Base-by-base conservation (phyloP, 2,329 filamentous ascomycete genomes). In the Rutstroemia sp. region DNA sequence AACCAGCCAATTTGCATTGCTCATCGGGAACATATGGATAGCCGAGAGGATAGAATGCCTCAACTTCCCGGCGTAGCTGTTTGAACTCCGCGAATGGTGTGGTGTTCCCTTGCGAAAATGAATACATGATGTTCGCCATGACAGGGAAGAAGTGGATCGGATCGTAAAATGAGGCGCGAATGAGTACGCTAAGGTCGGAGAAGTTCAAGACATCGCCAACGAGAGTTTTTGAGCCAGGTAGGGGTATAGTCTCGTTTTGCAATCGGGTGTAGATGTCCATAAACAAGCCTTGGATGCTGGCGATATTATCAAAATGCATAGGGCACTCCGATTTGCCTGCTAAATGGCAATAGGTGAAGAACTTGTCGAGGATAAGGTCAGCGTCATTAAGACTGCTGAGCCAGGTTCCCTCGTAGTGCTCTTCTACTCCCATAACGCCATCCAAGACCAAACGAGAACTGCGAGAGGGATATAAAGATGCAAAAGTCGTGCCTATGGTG, bases 391-490 rank as follows among this genome's bases (percentile, higher is more conserved):
- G 42, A 23, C 42, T 46, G 21, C 17, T 21, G 3, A 46, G 42
- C 42, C n/a, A 46, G 21, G 42, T 46, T 21, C 42, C 42, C 19
- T 46, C 42, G 21, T 46, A 46, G 21, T 46, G 42, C 21, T 46
- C 42, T 6, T 46, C 17, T 17, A 46, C 19, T 10, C 42, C 42
- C 42, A 46, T 46, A 21, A 58, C 44, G 9, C 57, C 58, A 39
- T 60, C 58, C 16, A 58, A 42, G n/a, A 60, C 39, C 45, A 60
- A 36, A 17, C 50, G 55, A 19, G 57, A 54, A 16, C 58, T 57
- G 5, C 54, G 48, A 14, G 56, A 48, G 2, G 59, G 55, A 25
- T 56, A 57, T 52, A 59, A 58, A 4, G 59, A 44, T 36, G 46
- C 51, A 12, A 59, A 51, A 16, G 57, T 61, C 14, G 44, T 47